Evolutionary conservation across 1,284 basidiomycete genomes (phyloP).

Genomic region (Cutaneotrichosporon cutaneum): DNA sequence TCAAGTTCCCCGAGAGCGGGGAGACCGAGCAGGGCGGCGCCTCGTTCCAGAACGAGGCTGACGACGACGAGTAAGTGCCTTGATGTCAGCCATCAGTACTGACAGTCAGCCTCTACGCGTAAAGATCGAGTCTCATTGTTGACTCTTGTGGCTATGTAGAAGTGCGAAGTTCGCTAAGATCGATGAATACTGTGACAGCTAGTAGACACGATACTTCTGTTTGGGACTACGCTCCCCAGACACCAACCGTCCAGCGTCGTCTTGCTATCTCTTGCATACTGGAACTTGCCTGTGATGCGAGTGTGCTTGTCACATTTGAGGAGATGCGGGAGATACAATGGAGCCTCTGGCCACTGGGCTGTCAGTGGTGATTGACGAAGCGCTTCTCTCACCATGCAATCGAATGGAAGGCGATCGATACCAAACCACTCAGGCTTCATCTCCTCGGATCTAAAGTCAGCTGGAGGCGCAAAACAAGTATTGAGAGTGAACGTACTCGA

Average conservation of each 20-base stretch:
- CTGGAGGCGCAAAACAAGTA: not conserved
- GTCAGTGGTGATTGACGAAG: not conserved
- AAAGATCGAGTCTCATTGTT: conserved; percentile 10
- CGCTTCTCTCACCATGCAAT: conserved; percentile 27
- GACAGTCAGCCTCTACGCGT: conserved; percentile 23
- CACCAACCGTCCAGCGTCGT: not conserved
- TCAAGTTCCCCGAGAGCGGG: conserved; percentile 77
- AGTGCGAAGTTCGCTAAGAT: not conserved
- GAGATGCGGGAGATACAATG: conserved; percentile 27
- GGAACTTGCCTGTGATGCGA: conserved; percentile 20
- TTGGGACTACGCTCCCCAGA: not conserved
- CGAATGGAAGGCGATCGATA: conserved; percentile 24
- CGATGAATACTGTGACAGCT: conserved; percentile 11
- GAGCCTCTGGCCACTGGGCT: conserved; percentile 40
- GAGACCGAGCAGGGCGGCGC: conserved; percentile 56
- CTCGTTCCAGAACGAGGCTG: conserved; percentile 52
- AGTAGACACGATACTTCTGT: not conserved
- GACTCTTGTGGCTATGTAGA: conserved; percentile 5
- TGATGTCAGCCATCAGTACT: not conserved
- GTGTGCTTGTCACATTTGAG: conserved; percentile 5
- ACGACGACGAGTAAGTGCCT: conserved; percentile 47
- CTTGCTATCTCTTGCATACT: conserved; percentile 15
- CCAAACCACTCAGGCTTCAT: conserved; percentile 40
- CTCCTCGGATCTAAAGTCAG: conserved; percentile 34
- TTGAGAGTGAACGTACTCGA: conserved; percentile 23